Conservation (phyloP, 108 stramenopile species). For the Conticribra weissflogii region DNA sequence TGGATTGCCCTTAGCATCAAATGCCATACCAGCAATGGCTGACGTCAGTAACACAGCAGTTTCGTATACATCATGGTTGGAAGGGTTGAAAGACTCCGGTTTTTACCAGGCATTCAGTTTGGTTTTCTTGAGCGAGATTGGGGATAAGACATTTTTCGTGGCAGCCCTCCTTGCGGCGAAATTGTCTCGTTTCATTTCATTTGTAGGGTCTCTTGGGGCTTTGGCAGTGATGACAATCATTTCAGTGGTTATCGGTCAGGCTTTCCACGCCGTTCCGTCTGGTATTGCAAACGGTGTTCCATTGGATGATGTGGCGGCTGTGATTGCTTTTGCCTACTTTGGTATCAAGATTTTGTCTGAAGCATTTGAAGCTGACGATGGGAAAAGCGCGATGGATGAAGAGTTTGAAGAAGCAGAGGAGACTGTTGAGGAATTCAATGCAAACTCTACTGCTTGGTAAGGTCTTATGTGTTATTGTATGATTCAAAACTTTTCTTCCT, state of each 20-base stretch:
- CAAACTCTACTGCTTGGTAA: slow-evolving; percentile 43
- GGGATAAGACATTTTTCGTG: slow-evolving; percentile 99
- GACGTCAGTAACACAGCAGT: slow-evolving; percentile 29
- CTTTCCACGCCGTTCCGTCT: slow-evolving; percentile 91
- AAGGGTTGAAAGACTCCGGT: slow-evolving; percentile 74
- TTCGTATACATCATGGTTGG: slow-evolving; percentile 38
- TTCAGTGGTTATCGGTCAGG: slow-evolving; percentile 93
- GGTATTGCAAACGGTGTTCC: slow-evolving; percentile 82
- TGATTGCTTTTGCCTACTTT: slow-evolving; percentile 96
- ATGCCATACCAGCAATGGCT: slow-evolving; percentile 42
- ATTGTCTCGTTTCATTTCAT: slow-evolving; percentile 83
- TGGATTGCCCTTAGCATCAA: slow-evolving; percentile 35
- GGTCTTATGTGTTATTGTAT: too few species aligned
- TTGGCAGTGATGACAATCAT: slow-evolving; percentile 96
- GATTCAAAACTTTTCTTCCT: too few species aligned
- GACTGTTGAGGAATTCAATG: slow-evolving; percentile 67
- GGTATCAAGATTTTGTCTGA: slow-evolving; percentile 95
- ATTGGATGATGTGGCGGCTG: slow-evolving; percentile 91
- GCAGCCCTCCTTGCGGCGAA: slow-evolving; percentile 96
- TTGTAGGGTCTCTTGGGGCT: slow-evolving; percentile 91
- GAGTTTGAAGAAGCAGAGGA: slow-evolving; percentile 96
- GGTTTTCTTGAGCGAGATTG: slow-evolving; percentile 98
- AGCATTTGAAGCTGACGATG: slow-evolving; percentile 78
- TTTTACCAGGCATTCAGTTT: slow-evolving; percentile 92
- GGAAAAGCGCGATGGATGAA: slow-evolving; percentile 87